Evolutionary conservation across 352 stramenopile species (phyloP).

Genomic region (Phytophthora agathidicida): DNA sequence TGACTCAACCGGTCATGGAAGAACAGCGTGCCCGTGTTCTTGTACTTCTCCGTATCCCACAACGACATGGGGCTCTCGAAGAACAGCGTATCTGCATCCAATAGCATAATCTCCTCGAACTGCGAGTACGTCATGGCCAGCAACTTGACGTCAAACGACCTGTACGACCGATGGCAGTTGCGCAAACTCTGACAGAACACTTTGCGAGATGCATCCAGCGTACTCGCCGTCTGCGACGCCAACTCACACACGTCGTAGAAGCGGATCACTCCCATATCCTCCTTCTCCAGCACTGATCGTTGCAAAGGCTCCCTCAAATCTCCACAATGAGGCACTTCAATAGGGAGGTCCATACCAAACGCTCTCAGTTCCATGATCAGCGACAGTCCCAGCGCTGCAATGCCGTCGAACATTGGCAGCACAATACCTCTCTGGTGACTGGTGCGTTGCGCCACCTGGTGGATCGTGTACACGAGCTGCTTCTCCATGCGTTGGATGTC

Average conservation of each 20-base stretch:
- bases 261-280: conserved; percentile 46
- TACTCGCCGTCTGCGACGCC: conserved; percentile 30
- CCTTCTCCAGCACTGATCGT: conserved; percentile 37
- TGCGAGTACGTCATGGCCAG: conserved; percentile 67
- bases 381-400: conserved; percentile 56
- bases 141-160: conserved; percentile 65
- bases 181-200: conserved; percentile 59
- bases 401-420: conserved; percentile 58
- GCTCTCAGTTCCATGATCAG: conserved; percentile 63
- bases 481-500: conserved; percentile 35
- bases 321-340: conserved; percentile 71
- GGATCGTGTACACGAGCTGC: conserved; percentile 41
- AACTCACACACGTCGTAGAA: conserved; percentile 70
- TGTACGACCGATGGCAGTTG: conserved; percentile 50
- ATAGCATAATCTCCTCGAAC: conserved; percentile 76
- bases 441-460: conserved; percentile 33
- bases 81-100: conserved; percentile 72
- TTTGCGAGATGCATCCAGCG: conserved; percentile 32
- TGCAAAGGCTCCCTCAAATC: conserved; percentile 45
- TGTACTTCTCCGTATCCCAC: conserved; percentile 61
- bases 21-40: conserved; percentile 58
- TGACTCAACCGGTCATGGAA: conserved; percentile 60
- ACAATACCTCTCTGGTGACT: conserved; percentile 58
- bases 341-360: conserved; percentile 51
- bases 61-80: conserved; percentile 63